Base-by-base conservation (phyloP, 1,284 basidiomycete genomes). In the Ustilago lituana region DNA sequence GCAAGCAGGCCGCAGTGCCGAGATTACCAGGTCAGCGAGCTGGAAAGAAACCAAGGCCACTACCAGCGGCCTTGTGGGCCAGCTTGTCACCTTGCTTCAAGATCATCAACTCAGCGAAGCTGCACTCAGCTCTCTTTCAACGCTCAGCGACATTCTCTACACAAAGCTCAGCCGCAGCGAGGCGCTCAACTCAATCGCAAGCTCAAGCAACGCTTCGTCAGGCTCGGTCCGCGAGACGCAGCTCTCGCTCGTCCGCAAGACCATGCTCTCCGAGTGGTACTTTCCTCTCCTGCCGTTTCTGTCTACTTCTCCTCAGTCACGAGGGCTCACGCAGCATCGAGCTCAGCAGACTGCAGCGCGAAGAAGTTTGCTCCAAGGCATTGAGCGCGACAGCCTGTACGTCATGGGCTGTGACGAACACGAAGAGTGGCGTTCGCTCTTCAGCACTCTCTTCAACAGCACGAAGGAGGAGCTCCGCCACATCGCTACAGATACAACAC, bases 401-500 rank as follows among this genome's bases (percentile, higher is more conserved):
- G 22, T 55, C 19, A 37, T 53, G 19, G 55, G 60, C 20, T 62
- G 50, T 38, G 55, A 63, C 31, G 60, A 69, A 29, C 43, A 31
- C 10, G 45, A 71, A 15, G 54, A 62, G 9, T 77, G 75, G 75
- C 35, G 39, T 22, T 57, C 59, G 14, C 31, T 71, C 5, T 65
- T 73, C 48, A 33, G 24, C 44, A 27, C 47, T 1, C 40, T 62
- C 15, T 71, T 60, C 36, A 38, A 46, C 11, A 46, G 26, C 24
- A 32, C 43, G 14, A 51, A 31, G 6, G 20, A 35, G 12, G 62
- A 61, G 4, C 35, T 70, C 14, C 45, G 32, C 5, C 26, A 26
- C 3, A 31, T 59, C 6, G 46, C 39, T n/a, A 36, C 22, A 5
- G 38, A 54, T 9, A 4, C 38, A 4, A 22, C 37, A 11, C 36